A percentile compares a stretch with the other conserved stretches of the same genome.
Evolutionary conservation across 257 asterid species (phyloP).

Genomic region (Lycium ferocissimum): DNA sequence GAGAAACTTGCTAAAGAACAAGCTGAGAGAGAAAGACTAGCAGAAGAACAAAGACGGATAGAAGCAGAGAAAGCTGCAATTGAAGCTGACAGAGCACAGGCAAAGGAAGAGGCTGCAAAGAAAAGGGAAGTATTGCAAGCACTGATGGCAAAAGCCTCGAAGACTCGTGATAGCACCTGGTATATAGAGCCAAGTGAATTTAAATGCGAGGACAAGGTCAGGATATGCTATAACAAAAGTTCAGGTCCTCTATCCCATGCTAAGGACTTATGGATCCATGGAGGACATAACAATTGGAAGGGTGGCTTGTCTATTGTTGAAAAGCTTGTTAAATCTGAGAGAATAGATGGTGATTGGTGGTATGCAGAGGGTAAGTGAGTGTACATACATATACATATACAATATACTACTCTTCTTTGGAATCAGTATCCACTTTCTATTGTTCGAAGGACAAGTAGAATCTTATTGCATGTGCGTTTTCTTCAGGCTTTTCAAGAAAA

Average conservation of each 20-base stretch:
- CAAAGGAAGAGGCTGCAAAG: constrained; percentile 71
- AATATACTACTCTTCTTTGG: too few relatives aligned
- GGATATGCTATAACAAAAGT: constrained; percentile 71
- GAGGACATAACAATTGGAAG: constrained; percentile 85
- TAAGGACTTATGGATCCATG: constrained; percentile 86
- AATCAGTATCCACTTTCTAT: too few relatives aligned
- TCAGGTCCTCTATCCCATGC: constrained; percentile 76
- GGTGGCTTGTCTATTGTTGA: constrained; percentile 77
- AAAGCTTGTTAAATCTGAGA: constrained; percentile 61
- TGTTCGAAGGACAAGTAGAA: too few relatives aligned
- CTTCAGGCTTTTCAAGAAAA: too few relatives aligned
- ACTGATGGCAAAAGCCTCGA: constrained; percentile 54
- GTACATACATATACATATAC: background rate
- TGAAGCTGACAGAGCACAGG: constrained; percentile 83
- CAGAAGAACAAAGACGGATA: constrained; percentile 68
- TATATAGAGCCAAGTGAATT: constrained; percentile 67
- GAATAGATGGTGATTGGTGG: constrained; percentile 84
- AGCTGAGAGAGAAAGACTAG: constrained; percentile 79
- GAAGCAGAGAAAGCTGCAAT: constrained; percentile 79
- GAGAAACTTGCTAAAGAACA: constrained; percentile 67
- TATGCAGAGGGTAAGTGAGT: constrained; percentile 70
- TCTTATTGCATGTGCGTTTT: too few relatives aligned
- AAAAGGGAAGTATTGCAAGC: constrained; percentile 52
- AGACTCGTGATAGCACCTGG: constrained; percentile 67
- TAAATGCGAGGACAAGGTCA: constrained; percentile 63